A percentile compares a stretch with the other conserved stretches of the same genome.
Evolutionary conservation across 257 asterid species (phyloP).

Genomic region (Thymus mandschuricus): DNA sequence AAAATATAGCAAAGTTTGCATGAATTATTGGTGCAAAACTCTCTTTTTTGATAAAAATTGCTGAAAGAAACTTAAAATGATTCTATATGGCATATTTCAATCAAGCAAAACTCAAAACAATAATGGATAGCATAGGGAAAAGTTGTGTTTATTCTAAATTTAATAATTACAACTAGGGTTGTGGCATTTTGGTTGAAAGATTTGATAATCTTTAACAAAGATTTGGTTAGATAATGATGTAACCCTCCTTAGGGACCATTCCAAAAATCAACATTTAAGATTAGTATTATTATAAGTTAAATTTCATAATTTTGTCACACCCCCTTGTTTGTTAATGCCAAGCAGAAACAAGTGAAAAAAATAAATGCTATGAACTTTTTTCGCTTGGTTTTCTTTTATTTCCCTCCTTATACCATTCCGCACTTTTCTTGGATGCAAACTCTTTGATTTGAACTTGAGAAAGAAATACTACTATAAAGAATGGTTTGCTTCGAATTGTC

Average conservation of each 20-base stretch:
- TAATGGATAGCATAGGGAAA: not conserved
- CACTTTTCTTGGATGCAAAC: too few relatives aligned
- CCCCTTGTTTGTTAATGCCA: not conserved
- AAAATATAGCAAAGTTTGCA: not conserved
- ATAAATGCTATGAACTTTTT: too few relatives aligned
- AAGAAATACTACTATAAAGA: too few relatives aligned
- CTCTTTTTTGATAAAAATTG: not conserved
- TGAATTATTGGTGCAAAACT: not conserved
- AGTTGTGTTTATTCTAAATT: not conserved
- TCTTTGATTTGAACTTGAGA: too few relatives aligned
- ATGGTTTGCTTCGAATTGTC: too few relatives aligned
- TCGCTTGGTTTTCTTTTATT: too few relatives aligned
- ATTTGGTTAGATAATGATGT: not conserved
- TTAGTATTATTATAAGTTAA: not conserved
- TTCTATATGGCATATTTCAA: not conserved
- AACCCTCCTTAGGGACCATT: not conserved
- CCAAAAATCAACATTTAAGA: not conserved
- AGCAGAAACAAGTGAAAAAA: not conserved
- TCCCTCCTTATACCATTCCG: too few relatives aligned
- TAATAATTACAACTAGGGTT: not conserved
- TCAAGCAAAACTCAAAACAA: not conserved
- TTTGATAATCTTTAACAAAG: not conserved
- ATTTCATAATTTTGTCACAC: not conserved
- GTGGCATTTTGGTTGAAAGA: not conserved
- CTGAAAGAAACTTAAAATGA: not conserved